Conservation (phyloP, 257 asterid species). For the Striga asiatica region DNA sequence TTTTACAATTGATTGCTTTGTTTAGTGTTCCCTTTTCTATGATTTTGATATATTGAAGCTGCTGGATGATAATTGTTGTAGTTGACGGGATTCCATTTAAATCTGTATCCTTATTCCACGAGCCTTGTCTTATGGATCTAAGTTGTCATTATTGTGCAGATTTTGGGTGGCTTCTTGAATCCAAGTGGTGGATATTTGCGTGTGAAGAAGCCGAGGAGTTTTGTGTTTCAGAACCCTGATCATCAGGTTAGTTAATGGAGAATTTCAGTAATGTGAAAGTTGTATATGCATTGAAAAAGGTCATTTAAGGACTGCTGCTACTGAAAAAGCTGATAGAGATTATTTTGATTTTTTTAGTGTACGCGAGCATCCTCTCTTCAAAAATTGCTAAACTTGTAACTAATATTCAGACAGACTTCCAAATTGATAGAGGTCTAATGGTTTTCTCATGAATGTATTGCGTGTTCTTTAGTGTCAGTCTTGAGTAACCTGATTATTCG, state of each 20-base stretch:
- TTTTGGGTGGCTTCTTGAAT: constrained; percentile 76
- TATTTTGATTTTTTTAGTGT: neutral
- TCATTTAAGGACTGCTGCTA: constrained; percentile 4
- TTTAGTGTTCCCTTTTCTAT: neutral
- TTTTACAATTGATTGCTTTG: neutral
- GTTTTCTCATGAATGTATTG: neutral
- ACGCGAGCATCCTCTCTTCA: neutral
- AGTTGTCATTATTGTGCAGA: constrained; percentile 29
- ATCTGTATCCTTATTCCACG: neutral
- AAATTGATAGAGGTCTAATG: too few relatives aligned
- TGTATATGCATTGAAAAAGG: neutral
- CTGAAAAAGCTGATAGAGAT: neutral
- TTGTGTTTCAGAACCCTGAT: constrained; percentile 93
- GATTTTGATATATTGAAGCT: neutral
- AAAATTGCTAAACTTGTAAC: too few relatives aligned
- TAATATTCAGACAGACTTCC: too few relatives aligned
- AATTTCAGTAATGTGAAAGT: neutral
- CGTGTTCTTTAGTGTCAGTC: neutral
- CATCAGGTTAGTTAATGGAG: constrained; percentile 57
- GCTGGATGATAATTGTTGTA: neutral
- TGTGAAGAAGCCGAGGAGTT: constrained; percentile 77
- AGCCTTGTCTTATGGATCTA: neutral
- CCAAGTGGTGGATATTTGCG: constrained; percentile 56
- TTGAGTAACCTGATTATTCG: neutral
- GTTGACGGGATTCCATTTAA: neutral